Evolutionary conservation across 2,329 filamentous ascomycete genomes (phyloP).

Genomic region (Onygenales sp.): DNA sequence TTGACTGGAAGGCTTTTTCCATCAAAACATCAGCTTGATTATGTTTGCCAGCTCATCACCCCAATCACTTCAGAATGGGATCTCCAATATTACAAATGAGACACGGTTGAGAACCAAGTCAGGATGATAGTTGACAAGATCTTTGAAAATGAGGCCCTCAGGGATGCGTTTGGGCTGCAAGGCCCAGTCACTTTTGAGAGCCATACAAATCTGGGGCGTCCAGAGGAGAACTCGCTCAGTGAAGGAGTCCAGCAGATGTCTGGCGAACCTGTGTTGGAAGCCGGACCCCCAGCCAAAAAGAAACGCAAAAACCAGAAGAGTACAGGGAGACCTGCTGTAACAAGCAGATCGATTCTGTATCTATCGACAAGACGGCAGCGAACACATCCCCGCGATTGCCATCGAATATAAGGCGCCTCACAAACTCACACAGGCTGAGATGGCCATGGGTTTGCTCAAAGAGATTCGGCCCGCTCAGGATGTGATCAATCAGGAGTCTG

Average conservation of each 20-base stretch:
- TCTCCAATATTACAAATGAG: slow-evolving; percentile 26
- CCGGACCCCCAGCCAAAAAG: slow-evolving; percentile 5
- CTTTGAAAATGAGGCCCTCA: slow-evolving; percentile 19
- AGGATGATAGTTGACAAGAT: slow-evolving; percentile 22
- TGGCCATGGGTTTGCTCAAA: slow-evolving; percentile 16
- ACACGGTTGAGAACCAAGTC: slow-evolving; percentile 29
- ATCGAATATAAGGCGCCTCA: slow-evolving; percentile 20
- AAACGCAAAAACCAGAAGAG: not conserved
- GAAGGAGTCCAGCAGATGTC: slow-evolving; percentile 8
- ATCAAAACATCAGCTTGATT: slow-evolving; percentile 8
- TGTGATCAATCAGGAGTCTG: slow-evolving; percentile 17
- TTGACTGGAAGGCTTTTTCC: slow-evolving; percentile 5
- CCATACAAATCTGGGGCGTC: slow-evolving; percentile 24
- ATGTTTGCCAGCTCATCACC: slow-evolving; percentile 11
- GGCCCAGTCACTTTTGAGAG: slow-evolving; percentile 30
- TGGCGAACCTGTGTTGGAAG: slow-evolving; percentile 8
- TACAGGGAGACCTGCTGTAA: not conserved
- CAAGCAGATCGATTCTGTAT: slow-evolving; percentile 7
- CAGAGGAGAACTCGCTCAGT: slow-evolving; percentile 7
- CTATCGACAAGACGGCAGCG: slow-evolving; percentile 10
- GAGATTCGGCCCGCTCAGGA: slow-evolving; percentile 15
- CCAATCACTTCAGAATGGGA: slow-evolving; percentile 28
- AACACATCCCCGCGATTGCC: slow-evolving; percentile 15
- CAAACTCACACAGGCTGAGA: slow-evolving; percentile 16
- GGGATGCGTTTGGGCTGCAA: slow-evolving; percentile 20